Evolutionary conservation across 768 basidiomycete species (phyloP), one percentile per base, ranked within the genome.

Genomic region (Boletus huronensis): DNA sequence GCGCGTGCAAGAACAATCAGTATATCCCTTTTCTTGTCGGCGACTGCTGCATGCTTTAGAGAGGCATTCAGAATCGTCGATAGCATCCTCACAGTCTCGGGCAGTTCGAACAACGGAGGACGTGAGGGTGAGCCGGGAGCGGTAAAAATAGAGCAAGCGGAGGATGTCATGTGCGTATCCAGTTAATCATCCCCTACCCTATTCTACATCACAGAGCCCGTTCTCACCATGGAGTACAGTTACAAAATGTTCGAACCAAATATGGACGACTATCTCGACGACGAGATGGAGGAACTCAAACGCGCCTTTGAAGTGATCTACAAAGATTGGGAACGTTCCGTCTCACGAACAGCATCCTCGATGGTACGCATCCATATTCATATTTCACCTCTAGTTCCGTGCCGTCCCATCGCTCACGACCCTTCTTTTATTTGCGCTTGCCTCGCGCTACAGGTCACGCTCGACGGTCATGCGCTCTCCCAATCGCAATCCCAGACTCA

Each of bases 261-360:
- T 68, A 97, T 98, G 92, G 95, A 97, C 66, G 95, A 98, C 64
- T 98, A 98, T 64, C 85, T 98, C 3, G 89, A 93, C 55, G 93
- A 98, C 65, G 96, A 99, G 69, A 80, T 88, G 6, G 95, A 97
- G 53, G 81, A 79, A 54, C 78, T 92, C 47, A 93, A 93, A 63
- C 79, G 77, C 5, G 74, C 79, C 0, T 82, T 97, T 52, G 89
- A 91, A 31, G 74, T 70, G 3, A 88, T 89, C 14, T 94, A 89
- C 67, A 81, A 82, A 54, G 77, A 74, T 1, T 98, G 94, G 97
- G 88, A 95, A 54, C 75, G 74, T 8, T 80, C 88, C 71, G 52
- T 61, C 6, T 50, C 54, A 19, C 35, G 31, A 5, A 47, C 55
- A 10, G 8, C 58, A 10, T 51, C 58, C 13, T 58, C 58, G 7